Evolutionary conservation across 2,329 filamentous ascomycete species (phyloP), one percentile per base, ranked within the genome.

Genomic region (Zymoseptoria pseudotritici): DNA sequence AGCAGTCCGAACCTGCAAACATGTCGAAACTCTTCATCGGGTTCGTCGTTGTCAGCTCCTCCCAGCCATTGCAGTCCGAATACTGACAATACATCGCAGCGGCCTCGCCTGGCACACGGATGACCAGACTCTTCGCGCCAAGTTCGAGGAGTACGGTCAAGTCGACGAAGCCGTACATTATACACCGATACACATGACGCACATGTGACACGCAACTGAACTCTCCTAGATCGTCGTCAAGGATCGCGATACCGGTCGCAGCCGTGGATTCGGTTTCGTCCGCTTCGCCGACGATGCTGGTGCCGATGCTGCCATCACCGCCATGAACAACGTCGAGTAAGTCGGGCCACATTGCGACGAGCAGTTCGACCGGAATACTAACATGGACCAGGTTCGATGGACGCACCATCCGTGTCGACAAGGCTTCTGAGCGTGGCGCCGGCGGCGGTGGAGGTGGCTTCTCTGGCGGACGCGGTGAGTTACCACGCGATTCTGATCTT

Each of bases 91-190:
- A 54, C 70, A 29, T 52, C 21, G 54, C 72, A 96, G 93, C 73
- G 94, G 94, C 83, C 91, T 99, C 69, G 91, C 94, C 72, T 99
- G 94, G 94, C 92, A 97, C 80, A 99, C 94, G 66, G 91, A 95
- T 77, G 93, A 97, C 78, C 78, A 79, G 52, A 91, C 90, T 68
- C 82, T 99, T 67, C 88, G 90, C 72, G 80, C 88, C 73, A 96
- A 96, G 78, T 99, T 99, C 76, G 88, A 93, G 76, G 88, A 94
- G 76, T 97, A 90, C 73, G 93, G 93, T 62, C 80, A 82, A 50
- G 89, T 99, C 67, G 91, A 97, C 75, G 93, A 99, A 85, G 94
- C 94, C 70, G 94, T 97, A 84, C 20, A 11, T 24, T 31, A n/a
- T 53, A 9, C 17, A 22, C 52, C 52, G 29, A 53, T 26, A 53